These are phyloP conservation scores for Xylaria intraflava DNA, from an alignment of 495 filamentous ascomycete genomes.

Conservation along the genomic window DNA sequence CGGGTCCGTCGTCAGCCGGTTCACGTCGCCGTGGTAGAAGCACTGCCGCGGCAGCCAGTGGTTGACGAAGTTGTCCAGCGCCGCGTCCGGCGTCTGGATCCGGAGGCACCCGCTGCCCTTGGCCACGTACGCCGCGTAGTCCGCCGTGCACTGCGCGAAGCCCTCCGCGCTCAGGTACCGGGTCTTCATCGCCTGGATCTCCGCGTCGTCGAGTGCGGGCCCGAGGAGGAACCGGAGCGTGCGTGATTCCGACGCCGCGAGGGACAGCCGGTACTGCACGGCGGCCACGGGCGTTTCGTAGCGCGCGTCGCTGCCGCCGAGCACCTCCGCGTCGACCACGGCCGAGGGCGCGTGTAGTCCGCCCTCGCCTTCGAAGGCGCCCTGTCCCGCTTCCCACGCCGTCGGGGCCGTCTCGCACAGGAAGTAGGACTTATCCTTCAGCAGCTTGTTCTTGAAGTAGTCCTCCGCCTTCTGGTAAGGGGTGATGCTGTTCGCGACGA, in stretches of 20 bases:
- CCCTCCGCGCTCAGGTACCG: constrained; percentile 46
- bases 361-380: constrained; percentile 51
- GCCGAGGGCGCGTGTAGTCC: constrained; percentile 46
- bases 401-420: constrained; percentile 44
- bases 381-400: constrained; percentile 47
- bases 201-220: constrained; percentile 45
- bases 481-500: constrained; percentile 45
- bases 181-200: constrained; percentile 39
- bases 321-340: constrained; percentile 26
- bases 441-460: constrained; percentile 50
- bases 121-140: constrained; percentile 45
- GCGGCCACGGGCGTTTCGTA: constrained; percentile 50
- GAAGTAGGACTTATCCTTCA: constrained; percentile 55
- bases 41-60: constrained; percentile 52
- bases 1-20: constrained; percentile 52
- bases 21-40: constrained; percentile 52
- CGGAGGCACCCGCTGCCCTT: constrained; percentile 44
- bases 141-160: constrained; percentile 35
- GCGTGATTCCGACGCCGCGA: constrained; percentile 27
- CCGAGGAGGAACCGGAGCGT: constrained; percentile 51
- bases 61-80: constrained; percentile 53
- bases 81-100: constrained; percentile 49
- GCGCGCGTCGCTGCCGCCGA: constrained; percentile 41
- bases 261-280: constrained; percentile 43
- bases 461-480: constrained; percentile 51